phyloP scores from a whole-genome alignment of 169 alveolate genomes.

The Theileria parva region DNA sequence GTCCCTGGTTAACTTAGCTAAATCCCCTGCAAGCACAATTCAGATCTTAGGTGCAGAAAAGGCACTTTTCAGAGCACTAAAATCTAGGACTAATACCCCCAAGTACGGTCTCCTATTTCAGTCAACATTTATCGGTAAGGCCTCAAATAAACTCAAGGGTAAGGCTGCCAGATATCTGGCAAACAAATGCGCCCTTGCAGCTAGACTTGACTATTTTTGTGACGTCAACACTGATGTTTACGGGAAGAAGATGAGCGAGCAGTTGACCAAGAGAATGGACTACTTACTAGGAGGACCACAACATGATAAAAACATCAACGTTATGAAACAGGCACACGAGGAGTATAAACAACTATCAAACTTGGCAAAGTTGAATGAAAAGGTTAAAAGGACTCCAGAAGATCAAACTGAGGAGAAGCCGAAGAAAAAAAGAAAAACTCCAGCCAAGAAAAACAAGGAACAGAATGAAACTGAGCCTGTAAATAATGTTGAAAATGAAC shows the following conservation, averaged over 20 bases:
- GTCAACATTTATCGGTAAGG: constrained; percentile 95
- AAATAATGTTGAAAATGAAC: constrained; percentile 49
- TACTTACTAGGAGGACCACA: constrained; percentile 87
- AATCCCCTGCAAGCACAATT: constrained; percentile 95
- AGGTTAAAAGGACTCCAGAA: not conserved
- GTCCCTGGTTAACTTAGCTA: constrained; percentile 90
- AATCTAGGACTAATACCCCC: constrained; percentile 97
- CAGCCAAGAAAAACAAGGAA: constrained; percentile 16
- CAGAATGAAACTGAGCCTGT: constrained; percentile 2
- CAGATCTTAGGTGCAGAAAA: constrained; percentile 96
- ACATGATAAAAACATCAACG: constrained; percentile 83
- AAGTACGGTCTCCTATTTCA: constrained; percentile 97
- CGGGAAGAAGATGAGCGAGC: constrained; percentile 91
- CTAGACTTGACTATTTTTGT: constrained; percentile 93
- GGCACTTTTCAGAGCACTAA: constrained; percentile 97
- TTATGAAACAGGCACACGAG: constrained; percentile 81
- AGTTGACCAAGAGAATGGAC: constrained; percentile 93
- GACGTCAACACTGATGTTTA: constrained; percentile 79
- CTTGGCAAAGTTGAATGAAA: constrained; percentile 10
- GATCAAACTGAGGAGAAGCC: constrained; percentile 4
- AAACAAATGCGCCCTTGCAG: constrained; percentile 96
- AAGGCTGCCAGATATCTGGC: constrained; percentile 95
- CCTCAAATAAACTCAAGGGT: constrained; percentile 93
- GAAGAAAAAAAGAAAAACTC: constrained; percentile 36
- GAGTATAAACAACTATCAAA: constrained; percentile 51